A percentile compares a stretch with the other conserved stretches of the same genome.
phyloP scores from a whole-genome alignment of 2,329 filamentous ascomycete genomes.

The Huntiella moniliformis region DNA sequence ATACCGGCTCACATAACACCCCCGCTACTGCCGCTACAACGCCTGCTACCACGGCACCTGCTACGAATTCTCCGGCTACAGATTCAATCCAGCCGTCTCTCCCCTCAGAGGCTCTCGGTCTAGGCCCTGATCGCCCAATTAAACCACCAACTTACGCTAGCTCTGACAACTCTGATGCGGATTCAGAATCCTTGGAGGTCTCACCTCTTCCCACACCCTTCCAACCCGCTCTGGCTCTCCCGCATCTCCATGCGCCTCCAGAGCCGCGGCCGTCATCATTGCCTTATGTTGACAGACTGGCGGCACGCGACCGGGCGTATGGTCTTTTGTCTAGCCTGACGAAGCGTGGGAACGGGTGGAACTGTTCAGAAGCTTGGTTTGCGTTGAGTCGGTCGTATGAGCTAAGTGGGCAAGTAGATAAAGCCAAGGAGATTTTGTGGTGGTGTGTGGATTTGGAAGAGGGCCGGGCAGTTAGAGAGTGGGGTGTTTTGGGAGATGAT shows the following conservation, averaged over 20 bases:
- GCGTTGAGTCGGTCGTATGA: conserved; percentile 74
- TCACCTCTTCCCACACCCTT: conserved; percentile 14
- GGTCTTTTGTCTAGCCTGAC: conserved; percentile 66
- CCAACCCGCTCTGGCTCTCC: conserved; percentile 10
- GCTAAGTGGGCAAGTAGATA: conserved; percentile 64
- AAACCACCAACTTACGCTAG: conserved; percentile 2
- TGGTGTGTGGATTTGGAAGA: conserved; percentile 96
- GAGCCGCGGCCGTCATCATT: conserved; percentile 42
- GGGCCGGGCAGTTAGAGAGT: conserved; percentile 56
- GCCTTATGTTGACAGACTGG: conserved; percentile 62
- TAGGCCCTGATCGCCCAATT: conserved; percentile 8
- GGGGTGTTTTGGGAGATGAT: conserved; percentile 50
- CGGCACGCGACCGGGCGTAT: conserved; percentile 75
- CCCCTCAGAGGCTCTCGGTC: conserved; percentile 7
- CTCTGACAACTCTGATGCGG: conserved; percentile 1
- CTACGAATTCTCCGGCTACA: not conserved
- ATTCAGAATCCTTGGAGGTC: conserved; percentile 13
- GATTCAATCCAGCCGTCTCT: not conserved
- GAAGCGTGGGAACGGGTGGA: conserved; percentile 75
- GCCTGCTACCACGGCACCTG: not conserved
- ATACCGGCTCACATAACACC: conserved; percentile 19
- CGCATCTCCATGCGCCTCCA: conserved; percentile 26
- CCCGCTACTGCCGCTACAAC: not conserved
- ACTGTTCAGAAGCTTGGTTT: conserved; percentile 85
- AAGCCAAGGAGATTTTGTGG: conserved; percentile 85